A percentile compares a stretch with the other conserved stretches of the same genome.
phyloP scores from a whole-genome alignment of 495 filamentous ascomycete genomes.

The Pyrenopolyporus hunteri region DNA sequence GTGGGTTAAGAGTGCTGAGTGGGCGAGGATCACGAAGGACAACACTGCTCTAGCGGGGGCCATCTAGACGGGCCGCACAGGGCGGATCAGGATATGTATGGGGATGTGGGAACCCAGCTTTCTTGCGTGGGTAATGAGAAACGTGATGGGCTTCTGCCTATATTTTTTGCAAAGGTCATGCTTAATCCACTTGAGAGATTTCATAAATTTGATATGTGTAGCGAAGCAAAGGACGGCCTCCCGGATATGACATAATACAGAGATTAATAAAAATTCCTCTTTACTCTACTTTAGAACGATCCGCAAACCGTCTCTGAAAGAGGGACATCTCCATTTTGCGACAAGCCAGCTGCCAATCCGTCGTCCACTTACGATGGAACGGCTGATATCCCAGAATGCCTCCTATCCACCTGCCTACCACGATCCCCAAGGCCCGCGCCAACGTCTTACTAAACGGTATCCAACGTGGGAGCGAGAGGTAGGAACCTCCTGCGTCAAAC shows the following conservation, averaged over 20 bases:
- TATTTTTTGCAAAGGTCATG: no score
- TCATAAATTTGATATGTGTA: neutral
- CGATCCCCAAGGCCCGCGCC: constrained; percentile 47
- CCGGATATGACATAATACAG: neutral
- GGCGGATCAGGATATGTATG: neutral
- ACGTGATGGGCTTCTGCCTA: no score
- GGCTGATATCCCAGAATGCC: constrained; percentile 59
- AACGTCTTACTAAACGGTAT: constrained; percentile 50
- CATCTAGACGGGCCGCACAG: neutral
- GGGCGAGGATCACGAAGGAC: constrained; percentile 44
- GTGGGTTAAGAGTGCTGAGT: constrained; percentile 54
- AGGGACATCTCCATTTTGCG: constrained; percentile 50
- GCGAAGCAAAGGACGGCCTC: neutral
- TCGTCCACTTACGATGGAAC: constrained; percentile 57
- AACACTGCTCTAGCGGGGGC: constrained; percentile 18
- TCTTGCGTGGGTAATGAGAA: no score
- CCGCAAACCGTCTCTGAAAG: constrained; percentile 47
- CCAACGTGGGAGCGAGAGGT: constrained; percentile 53
- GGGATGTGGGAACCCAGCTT: neutral
- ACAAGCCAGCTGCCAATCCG: constrained; percentile 57
- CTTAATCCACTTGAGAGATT: no score
- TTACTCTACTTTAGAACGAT: constrained; percentile 25
- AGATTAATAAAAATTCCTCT: neutral
- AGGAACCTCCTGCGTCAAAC: constrained; percentile 57
- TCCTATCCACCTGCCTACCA: constrained; percentile 59